Base-by-base conservation (phyloP, 2,329 filamentous ascomycete genomes). In the Cladophialophora immunda region DNA sequence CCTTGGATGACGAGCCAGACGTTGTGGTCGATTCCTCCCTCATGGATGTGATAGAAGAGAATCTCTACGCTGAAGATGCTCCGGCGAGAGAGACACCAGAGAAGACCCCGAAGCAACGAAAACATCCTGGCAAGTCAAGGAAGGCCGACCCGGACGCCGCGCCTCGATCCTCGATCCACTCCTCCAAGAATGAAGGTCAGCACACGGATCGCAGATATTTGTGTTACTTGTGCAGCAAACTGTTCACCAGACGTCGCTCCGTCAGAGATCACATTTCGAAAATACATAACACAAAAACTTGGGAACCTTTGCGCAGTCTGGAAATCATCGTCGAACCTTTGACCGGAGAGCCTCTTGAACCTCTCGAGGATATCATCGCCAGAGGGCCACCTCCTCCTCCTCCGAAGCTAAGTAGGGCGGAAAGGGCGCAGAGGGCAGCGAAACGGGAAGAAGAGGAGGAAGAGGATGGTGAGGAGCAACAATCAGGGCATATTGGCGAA, bases 101-200 rank as follows among this genome's bases (percentile, higher is more conserved):
- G n/a, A 17, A 54, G 32, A 19, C 47, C 11, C 22, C 57, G 17
- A 66, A 69, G 32, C 64, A 58, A 29, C 68, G 64, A 52, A 73
- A 70, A 61, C 61, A 68, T 41, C 62, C 68, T 55, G 68, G 68
- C 29, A 71, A 66, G 58, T 66, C 70, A 9, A 58, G 65, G 57
- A 72, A 71, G 55, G 47, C 38, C 27, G 70, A 72, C 50, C 58
- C 68, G 15, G 61, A 67, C 30, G 56, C 29, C 19, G 60, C 54
- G 9, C 64, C 58, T 29, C 68, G 70, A 29, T 72, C 71, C 3
- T 65, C 68, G 11, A 54, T 71, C 25, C 71, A 73, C 55, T 73
- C 71, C 5, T 73, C 71, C 32, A 73, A 73, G 58, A 73, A 73
- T 47, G 71, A 73, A 68, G 71, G 71, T 4, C 71, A 73, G 50